phyloP scores from a whole-genome alignment of 495 filamentous ascomycete genomes.

The Immersiella caudata region DNA sequence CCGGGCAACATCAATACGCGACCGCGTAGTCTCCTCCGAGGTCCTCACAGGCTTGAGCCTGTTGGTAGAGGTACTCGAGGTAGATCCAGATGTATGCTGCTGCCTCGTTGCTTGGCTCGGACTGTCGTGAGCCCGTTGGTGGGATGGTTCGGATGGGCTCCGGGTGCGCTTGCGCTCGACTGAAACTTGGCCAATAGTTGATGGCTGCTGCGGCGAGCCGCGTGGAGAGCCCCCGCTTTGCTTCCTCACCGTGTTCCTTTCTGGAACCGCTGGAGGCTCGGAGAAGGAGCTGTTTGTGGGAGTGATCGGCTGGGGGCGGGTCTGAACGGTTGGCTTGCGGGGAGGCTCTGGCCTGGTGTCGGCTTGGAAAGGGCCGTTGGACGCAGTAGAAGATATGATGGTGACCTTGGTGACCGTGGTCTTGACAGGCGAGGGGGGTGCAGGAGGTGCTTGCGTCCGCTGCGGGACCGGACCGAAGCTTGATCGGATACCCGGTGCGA shows the following conservation, averaged over 20 bases:
- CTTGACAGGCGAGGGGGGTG: slow-evolving; percentile 26
- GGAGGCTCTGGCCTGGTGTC: slow-evolving; percentile 35
- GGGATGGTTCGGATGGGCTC: slow-evolving; percentile 25
- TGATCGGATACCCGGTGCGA: neutral
- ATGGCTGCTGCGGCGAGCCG: slow-evolving; percentile 28
- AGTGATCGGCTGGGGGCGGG: slow-evolving; percentile 9
- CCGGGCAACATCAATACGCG: slow-evolving; percentile 45
- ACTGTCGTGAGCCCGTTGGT: slow-evolving; percentile 23
- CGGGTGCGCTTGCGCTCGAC: slow-evolving; percentile 33
- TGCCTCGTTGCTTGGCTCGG: slow-evolving; percentile 23
- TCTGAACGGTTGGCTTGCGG: slow-evolving; percentile 26
- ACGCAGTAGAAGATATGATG: slow-evolving; percentile 33
- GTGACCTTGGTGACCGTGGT: slow-evolving; percentile 39
- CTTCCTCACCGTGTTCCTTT: slow-evolving; percentile 43
- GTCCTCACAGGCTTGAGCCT: slow-evolving; percentile 52
- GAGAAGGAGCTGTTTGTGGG: slow-evolving; percentile 15
- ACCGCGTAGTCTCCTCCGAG: slow-evolving; percentile 54
- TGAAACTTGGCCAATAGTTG: slow-evolving; percentile 38
- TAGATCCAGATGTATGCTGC: slow-evolving; percentile 43
- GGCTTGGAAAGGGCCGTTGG: slow-evolving; percentile 30
- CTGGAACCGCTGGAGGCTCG: slow-evolving; percentile 38
- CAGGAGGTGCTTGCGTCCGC: slow-evolving; percentile 25
- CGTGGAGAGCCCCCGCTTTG: slow-evolving; percentile 17
- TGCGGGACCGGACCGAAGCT: slow-evolving; percentile 20
- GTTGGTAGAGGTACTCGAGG: slow-evolving; percentile 44